Base-by-base conservation (phyloP, 352 stramenopile genomes). In the Phytopythium vexans region DNA sequence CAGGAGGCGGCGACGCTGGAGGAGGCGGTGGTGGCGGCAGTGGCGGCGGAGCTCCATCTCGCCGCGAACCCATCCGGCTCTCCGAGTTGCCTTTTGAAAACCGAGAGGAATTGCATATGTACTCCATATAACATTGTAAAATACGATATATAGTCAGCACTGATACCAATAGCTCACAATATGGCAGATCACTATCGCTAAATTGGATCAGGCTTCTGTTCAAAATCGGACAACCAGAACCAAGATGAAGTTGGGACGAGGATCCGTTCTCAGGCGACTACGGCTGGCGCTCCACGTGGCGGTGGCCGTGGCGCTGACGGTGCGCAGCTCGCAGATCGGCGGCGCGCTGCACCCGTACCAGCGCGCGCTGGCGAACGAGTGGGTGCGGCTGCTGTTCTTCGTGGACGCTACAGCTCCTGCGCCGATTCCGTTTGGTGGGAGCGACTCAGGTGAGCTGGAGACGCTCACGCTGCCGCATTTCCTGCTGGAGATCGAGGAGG, bases 381-480 rank as follows among this genome's bases (percentile, higher is more conserved):
- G 77, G 77, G 66, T 84, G 60, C 72, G 77, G 12, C 58, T 90
- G 53, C 67, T 90, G 14, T 90, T 88, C 59, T 90, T 80, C 66
- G 77, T 90, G 21, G 74, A 88, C 52, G 65, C 64, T 8, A 60
- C 49, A 21, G 48, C 49, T 52, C 49, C 41, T 14, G 43, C 70
- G 5, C 50, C 50, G 6, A 21, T 37, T 11, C 36, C 48, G 36
- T 37, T 39, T 47, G 21, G 63, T 38, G 42, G 27, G 31, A 40
- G 52, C 12, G 44, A 36, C n/a, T 33, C 45, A 0, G 53, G 49
- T 8, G 48, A 55, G 15, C 21, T 56, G 14, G 64, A 66, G n/a
- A 31, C 64, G 8, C 54, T 72, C 16, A 86, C 68, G 32, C 56
- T 90, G 47, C 80, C 80, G 15, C 68, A 88, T 35, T 90, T 90